Percentiles rank a stretch among this genome's conserved stretches.
Evolutionary conservation across 768 basidiomycete genomes (phyloP).

Genomic region (Leccinum pellstonianum): DNA sequence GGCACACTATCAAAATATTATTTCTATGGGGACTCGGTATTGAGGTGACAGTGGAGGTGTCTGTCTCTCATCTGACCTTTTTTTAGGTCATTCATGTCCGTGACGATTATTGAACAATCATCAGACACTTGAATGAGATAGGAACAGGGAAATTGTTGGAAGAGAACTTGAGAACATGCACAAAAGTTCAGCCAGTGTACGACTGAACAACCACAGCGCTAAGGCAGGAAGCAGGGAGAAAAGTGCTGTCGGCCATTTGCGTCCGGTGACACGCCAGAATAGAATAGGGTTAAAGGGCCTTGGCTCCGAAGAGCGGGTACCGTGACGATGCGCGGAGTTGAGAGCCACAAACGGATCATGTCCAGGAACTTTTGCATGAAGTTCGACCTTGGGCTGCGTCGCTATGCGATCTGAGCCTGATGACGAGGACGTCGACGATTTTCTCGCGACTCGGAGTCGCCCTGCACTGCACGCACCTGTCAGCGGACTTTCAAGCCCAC

Average conservation of each 20-base stretch:
- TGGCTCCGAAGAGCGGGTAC: no score
- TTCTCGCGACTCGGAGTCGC: no score
- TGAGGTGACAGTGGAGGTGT: not conserved
- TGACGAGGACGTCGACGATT: no score
- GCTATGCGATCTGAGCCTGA: no score
- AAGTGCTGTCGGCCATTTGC: no score
- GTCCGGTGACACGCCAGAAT: not conserved
- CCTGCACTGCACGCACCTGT: not conserved
- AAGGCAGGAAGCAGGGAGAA: no score
- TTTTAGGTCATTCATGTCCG: no score
- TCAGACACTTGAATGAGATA: not conserved
- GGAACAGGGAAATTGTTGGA: not conserved
- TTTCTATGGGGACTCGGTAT: not conserved
- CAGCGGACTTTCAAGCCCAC: not conserved
- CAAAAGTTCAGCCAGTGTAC: not conserved
- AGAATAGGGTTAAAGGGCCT: not conserved
- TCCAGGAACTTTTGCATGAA: not conserved
- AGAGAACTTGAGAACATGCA: not conserved
- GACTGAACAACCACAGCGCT: not conserved
- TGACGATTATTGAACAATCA: no score
- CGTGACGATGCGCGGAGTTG: no score
- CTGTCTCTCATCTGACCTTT: no score
- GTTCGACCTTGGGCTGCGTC: not conserved
- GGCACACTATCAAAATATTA: not conserved
- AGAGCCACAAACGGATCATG: not conserved